These are phyloP conservation scores for Zymoseptoria brevis DNA, from an alignment of 2,329 filamentous ascomycete genomes.

Conservation along the genomic window DNA sequence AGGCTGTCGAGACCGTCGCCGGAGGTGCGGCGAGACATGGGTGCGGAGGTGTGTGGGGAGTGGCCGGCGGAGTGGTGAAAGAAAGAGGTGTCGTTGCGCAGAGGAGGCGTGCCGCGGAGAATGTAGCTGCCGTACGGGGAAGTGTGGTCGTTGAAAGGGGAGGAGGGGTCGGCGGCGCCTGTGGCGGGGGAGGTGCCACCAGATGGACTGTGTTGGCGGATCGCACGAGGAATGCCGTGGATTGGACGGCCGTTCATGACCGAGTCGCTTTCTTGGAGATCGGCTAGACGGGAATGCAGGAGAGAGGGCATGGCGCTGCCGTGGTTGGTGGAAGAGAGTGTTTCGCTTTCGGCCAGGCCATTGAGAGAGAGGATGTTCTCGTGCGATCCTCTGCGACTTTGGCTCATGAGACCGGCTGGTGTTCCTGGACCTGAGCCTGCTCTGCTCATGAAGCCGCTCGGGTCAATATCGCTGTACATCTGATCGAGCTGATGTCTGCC, in stretches of 20 bases:
- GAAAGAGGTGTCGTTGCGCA: conserved; percentile 14
- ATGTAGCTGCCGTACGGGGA: conserved; percentile 17
- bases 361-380: conserved; percentile 67
- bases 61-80: conserved; percentile 14
- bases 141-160: conserved; percentile 2
- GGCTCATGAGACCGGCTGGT: conserved; percentile 57
- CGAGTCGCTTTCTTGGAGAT: conserved; percentile 40
- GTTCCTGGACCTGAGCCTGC: conserved; percentile 54
- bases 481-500: conserved; percentile 83
- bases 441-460: conserved; percentile 60
- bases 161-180: conserved; percentile 13
- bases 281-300: conserved; percentile 61
- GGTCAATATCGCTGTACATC: conserved; percentile 80
- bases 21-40: conserved; percentile 29
- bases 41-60: conserved; percentile 22
- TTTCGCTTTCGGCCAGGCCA: conserved; percentile 43
- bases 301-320: conserved; percentile 48
- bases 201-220: conserved; percentile 23
- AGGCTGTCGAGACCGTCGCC: conserved; percentile 23
- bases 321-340: conserved; percentile 31
- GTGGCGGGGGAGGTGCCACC: conserved; percentile 26
- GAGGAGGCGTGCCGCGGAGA: conserved; percentile 6
- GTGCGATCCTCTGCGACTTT: conserved; percentile 62
- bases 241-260: conserved; percentile 21
- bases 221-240: conserved; percentile 12